Conservation (phyloP, 805 yeast genomes). For the Saturnispora silvae region DNA sequence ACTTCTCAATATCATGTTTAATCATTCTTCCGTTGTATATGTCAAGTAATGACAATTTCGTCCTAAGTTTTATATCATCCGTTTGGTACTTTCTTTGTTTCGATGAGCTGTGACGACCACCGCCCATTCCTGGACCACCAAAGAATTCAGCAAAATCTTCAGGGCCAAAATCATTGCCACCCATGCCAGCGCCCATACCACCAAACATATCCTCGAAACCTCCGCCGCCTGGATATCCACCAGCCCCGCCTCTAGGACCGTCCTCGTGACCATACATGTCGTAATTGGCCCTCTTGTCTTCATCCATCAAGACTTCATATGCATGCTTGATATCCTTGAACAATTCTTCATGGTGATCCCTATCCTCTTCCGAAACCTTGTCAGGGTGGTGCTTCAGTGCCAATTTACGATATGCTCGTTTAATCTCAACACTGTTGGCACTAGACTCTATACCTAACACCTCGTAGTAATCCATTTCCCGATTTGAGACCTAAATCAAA, state of each 20-base stretch:
- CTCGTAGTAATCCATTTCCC: slow-evolving; percentile 11
- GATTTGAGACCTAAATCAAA: no score
- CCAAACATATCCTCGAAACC: slow-evolving; percentile 7
- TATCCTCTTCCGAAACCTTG: slow-evolving; percentile 40
- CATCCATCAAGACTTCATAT: slow-evolving; percentile 73
- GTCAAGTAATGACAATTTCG: slow-evolving; percentile 61
- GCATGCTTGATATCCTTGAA: slow-evolving; percentile 84
- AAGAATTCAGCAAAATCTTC: slow-evolving; percentile 74
- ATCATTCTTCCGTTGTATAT: slow-evolving; percentile 72
- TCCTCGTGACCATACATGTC: slow-evolving; percentile 30
- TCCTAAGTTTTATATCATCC: slow-evolving; percentile 55
- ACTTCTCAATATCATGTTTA: slow-evolving; percentile 61
- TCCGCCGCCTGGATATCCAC: slow-evolving; percentile 16
- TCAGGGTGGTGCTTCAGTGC: slow-evolving; percentile 87
- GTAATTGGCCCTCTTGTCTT: slow-evolving; percentile 44
- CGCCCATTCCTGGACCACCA: slow-evolving; percentile 21
- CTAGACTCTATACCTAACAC: slow-evolving; percentile 13
- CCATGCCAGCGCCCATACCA: slow-evolving; percentile 27
- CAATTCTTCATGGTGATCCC: slow-evolving; percentile 61
- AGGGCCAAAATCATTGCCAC: slow-evolving; percentile 33
- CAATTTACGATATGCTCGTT: slow-evolving; percentile 72
- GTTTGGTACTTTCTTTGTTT: slow-evolving; percentile 26
- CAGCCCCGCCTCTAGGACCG: slow-evolving; percentile 17
- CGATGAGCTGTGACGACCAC: neutral
- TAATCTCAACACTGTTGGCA: slow-evolving; percentile 59